Percentiles rank a stretch among this genome's conserved stretches.
These are phyloP conservation scores for Candida boleticola DNA, from an alignment of 805 yeast species.

Conservation along the genomic window DNA sequence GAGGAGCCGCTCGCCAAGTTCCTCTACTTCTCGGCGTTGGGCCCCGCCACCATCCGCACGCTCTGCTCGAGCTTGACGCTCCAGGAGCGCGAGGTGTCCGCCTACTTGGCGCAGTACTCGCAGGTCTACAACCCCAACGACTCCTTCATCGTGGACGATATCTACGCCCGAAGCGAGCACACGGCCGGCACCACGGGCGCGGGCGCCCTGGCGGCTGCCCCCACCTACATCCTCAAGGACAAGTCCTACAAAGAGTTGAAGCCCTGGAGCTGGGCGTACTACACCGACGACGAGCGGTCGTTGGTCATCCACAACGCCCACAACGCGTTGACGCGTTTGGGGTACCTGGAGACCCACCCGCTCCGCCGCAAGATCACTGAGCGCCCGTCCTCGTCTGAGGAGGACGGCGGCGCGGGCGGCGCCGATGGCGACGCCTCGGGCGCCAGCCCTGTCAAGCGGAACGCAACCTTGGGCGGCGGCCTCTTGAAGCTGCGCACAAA, in stretches of 20 bases:
- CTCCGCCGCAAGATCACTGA: conserved; percentile 31
- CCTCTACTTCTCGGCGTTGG: conserved; percentile 47
- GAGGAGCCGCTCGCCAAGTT: conserved; percentile 24
- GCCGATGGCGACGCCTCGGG: background rate
- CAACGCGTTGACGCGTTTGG: conserved; percentile 39
- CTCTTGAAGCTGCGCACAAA: conserved; percentile 7
- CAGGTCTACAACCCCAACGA: conserved; percentile 32
- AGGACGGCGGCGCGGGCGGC: background rate
- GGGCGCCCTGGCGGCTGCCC: background rate
- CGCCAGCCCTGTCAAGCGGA: conserved; percentile 5
- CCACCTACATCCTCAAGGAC: conserved; percentile 32
- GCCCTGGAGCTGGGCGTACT: conserved; percentile 36
- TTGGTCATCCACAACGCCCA: conserved; percentile 32
- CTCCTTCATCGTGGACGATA: conserved; percentile 30
- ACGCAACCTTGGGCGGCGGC: conserved; percentile 20
- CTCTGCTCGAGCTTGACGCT: conserved; percentile 20
- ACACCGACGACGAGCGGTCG: conserved; percentile 28
- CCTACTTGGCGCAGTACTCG: conserved; percentile 23
- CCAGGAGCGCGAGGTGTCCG: conserved; percentile 11
- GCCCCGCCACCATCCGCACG: conserved; percentile 37
- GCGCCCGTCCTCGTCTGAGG: conserved; percentile 4
- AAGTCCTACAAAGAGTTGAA: conserved; percentile 39
- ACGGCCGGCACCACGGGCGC: conserved; percentile 8
- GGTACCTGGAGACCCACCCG: conserved; percentile 44
- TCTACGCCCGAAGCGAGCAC: conserved; percentile 19